phyloP scores from a whole-genome alignment of 352 stramenopile species.

The Globisporangium iwayamae region DNA sequence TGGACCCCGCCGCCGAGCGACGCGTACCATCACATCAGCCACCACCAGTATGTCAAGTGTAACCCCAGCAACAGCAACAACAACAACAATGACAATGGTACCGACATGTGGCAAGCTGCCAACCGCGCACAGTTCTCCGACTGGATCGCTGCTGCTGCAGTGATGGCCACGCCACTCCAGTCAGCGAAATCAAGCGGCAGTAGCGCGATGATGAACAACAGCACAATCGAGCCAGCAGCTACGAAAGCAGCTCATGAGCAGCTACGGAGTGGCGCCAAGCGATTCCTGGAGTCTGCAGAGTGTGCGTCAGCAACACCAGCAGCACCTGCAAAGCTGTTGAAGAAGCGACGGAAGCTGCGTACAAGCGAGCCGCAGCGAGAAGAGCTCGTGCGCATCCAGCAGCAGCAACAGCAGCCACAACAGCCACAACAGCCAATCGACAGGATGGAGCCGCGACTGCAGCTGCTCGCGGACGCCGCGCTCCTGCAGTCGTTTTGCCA shows the following conservation, averaged over 20 bases:
- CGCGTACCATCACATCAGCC: conserved; percentile 2
- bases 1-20: conserved; percentile 11
- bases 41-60: background rate
- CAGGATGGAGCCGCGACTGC: conserved; percentile 38
- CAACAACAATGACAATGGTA: background rate
- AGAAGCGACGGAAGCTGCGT: conserved; percentile 8
- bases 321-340: conserved; percentile 6
- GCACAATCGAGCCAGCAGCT: conserved; percentile 51
- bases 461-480: conserved; percentile 71
- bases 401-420: background rate
- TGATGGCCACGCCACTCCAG: background rate
- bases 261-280: conserved; percentile 28
- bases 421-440: conserved; percentile 7
- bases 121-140: conserved; percentile 1
- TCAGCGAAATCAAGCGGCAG: background rate
- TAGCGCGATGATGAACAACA: conserved; percentile 1
- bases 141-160: background rate
- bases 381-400: conserved; percentile 5
- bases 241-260: conserved; percentile 39
- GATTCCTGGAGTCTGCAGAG: conserved; percentile 23
- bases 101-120: background rate
- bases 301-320: background rate
- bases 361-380: conserved; percentile 12
- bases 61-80: background rate
- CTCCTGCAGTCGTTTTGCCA: conserved; percentile 65